phyloP scores from a whole-genome alignment of 2,329 filamentous ascomycete species.

The Venturia pyrina region DNA sequence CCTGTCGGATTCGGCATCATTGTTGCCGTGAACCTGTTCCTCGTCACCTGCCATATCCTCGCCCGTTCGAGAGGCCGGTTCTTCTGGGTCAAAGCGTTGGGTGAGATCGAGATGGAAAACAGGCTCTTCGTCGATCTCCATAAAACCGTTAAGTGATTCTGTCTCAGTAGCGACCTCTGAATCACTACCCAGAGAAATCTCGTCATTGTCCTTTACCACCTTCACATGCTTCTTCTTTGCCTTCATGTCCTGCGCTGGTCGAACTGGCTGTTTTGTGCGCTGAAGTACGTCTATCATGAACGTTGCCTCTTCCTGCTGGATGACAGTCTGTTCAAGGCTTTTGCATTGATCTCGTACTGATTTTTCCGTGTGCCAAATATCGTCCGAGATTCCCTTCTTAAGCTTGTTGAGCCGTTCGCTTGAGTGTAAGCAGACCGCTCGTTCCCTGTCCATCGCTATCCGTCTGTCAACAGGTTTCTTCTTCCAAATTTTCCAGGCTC shows the following conservation, averaged over 20 bases:
- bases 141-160: slow-evolving; percentile 1
- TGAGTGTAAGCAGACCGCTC: slow-evolving; percentile 34
- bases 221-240: slow-evolving; percentile 3
- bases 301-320: slow-evolving; percentile 44
- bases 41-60: neutral
- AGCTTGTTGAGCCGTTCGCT: slow-evolving; percentile 47
- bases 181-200: slow-evolving; percentile 35
- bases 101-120: neutral
- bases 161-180: slow-evolving; percentile 26
- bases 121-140: neutral
- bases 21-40: neutral
- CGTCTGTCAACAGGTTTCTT: slow-evolving; percentile 17
- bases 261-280: neutral
- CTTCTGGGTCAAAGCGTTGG: neutral
- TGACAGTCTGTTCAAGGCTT: slow-evolving; percentile 55
- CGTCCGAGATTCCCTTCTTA: slow-evolving; percentile 40
- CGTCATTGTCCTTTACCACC: slow-evolving; percentile 27
- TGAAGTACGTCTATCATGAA: slow-evolving; percentile 28
- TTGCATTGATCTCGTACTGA: slow-evolving; percentile 47
- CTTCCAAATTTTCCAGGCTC: slow-evolving; percentile 53
- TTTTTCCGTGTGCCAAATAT: slow-evolving; percentile 42
- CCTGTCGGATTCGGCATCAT: neutral
- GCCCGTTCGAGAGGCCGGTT: neutral
- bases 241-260: neutral
- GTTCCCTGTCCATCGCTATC: neutral